These are phyloP conservation scores for Xylaria flabelliformis DNA, from an alignment of 495 filamentous ascomycete species.

Conservation along the genomic window DNA sequence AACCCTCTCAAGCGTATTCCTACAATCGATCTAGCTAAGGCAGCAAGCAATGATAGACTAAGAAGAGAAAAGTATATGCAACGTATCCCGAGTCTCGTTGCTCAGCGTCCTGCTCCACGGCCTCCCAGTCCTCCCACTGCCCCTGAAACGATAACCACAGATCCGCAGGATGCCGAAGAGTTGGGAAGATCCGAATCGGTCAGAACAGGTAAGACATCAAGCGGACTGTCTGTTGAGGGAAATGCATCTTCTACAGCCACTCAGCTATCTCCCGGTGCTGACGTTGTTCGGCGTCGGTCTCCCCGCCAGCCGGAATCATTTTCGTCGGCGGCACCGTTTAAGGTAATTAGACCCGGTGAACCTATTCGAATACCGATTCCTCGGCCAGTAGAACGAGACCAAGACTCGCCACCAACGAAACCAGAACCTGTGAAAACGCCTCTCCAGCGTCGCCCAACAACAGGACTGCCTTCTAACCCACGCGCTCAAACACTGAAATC, in stretches of 20 bases:
- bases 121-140: slow-evolving; percentile 35
- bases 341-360: slow-evolving; percentile 36
- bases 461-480: slow-evolving; percentile 58
- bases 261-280: slow-evolving; percentile 53
- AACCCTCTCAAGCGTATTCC: slow-evolving; percentile 53
- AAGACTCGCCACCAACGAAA: slow-evolving; percentile 26
- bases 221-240: slow-evolving; percentile 38
- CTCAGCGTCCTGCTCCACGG: slow-evolving; percentile 48
- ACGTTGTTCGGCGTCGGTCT: slow-evolving; percentile 33
- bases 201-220: slow-evolving; percentile 33
- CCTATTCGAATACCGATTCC: slow-evolving; percentile 40
- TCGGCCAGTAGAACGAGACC: slow-evolving; percentile 34
- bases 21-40: slow-evolving; percentile 55
- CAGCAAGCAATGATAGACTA: slow-evolving; percentile 54
- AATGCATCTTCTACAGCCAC: slow-evolving; percentile 46
- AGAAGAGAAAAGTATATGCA: slow-evolving; percentile 48
- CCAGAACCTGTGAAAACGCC: slow-evolving; percentile 47
- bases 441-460: slow-evolving; percentile 54
- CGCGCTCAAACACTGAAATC: slow-evolving; percentile 48
- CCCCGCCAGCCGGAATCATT: slow-evolving; percentile 22
- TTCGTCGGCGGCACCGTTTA: slow-evolving; percentile 23
- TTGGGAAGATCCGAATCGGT: slow-evolving; percentile 34
- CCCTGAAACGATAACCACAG: slow-evolving; percentile 44
- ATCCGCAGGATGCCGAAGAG: slow-evolving; percentile 47
- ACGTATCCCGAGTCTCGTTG: slow-evolving; percentile 38